These are phyloP conservation scores for Leptographium galeiforme DNA, from an alignment of 2,329 filamentous ascomycete species.

Conservation along the genomic window DNA sequence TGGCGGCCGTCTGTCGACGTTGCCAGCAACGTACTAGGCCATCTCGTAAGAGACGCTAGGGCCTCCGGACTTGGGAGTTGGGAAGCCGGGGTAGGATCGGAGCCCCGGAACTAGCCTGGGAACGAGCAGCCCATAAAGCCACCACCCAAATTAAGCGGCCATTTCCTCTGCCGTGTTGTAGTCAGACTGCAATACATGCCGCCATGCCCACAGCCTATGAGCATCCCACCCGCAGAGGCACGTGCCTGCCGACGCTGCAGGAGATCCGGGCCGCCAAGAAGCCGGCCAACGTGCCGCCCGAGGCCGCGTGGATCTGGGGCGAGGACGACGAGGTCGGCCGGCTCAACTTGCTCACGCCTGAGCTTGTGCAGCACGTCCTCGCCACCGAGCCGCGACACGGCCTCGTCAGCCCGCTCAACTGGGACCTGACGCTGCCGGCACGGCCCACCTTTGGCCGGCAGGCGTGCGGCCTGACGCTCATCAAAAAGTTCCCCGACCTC, in stretches of 20 bases:
- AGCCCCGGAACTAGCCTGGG: no score
- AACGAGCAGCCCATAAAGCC: no score
- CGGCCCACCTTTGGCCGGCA: neutral
- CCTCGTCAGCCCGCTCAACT: slow-evolving; percentile 1
- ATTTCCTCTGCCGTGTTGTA: no score
- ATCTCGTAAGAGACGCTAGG: no score
- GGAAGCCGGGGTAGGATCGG: no score
- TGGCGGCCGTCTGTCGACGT: neutral
- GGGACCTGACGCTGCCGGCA: neutral
- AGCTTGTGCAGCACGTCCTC: neutral
- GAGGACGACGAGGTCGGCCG: slow-evolving; percentile 1
- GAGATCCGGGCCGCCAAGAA: neutral
- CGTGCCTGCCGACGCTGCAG: neutral
- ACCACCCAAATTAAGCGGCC: no score
- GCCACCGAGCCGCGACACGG: slow-evolving; percentile 1
- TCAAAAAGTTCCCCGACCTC: neutral
- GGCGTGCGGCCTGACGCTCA: neutral
- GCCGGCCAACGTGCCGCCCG: neutral
- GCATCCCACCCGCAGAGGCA: no score
- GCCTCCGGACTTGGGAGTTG: no score
- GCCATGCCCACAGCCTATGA: no score
- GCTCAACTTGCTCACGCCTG: slow-evolving; percentile 2
- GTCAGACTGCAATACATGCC: no score
- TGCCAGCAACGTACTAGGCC: neutral
- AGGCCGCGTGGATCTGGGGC: neutral